Conservation (phyloP, 75 land plant species). For the Pinus tabuliformis region DNA sequence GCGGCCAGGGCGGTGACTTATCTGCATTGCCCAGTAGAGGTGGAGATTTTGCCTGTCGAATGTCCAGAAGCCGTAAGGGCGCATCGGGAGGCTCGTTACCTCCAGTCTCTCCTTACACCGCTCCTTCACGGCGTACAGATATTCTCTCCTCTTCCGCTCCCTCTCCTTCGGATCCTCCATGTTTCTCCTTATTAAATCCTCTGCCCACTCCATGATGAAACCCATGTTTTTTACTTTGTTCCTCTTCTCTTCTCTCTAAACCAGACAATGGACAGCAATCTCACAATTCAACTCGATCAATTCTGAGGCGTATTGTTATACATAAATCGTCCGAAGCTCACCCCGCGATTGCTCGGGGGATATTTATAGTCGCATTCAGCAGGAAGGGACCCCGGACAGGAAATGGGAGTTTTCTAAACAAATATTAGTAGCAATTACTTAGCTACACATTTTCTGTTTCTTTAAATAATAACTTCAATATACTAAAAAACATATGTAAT, state of each 20-base stretch:
- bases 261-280: no score
- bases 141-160: conserved; percentile 70
- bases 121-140: conserved; percentile 57
- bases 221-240: conserved; percentile 33
- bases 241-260: neutral
- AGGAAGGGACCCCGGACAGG: no score
- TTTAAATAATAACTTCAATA: no score
- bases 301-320: no score
- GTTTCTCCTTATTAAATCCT: conserved; percentile 64
- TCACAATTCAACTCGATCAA: no score
- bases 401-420: no score
- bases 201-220: conserved; percentile 93
- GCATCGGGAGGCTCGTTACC: conserved; percentile 68
- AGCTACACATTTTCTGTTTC: no score
- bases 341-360: no score
- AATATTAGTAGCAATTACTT: no score
- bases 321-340: no score
- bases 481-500: no score
- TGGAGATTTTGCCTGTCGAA: conserved; percentile 74
- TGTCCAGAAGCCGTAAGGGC: conserved; percentile 96
- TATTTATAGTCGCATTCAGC: no score
- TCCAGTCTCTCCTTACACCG: conserved; percentile 65
- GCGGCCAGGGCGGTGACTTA: conserved; percentile 76
- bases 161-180: conserved; percentile 96
- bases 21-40: conserved; percentile 60